A percentile compares a stretch with the other conserved stretches of the same genome.
Conservation (phyloP, 306 rosid genomes). For the Citrullus mucosospermus region DNA sequence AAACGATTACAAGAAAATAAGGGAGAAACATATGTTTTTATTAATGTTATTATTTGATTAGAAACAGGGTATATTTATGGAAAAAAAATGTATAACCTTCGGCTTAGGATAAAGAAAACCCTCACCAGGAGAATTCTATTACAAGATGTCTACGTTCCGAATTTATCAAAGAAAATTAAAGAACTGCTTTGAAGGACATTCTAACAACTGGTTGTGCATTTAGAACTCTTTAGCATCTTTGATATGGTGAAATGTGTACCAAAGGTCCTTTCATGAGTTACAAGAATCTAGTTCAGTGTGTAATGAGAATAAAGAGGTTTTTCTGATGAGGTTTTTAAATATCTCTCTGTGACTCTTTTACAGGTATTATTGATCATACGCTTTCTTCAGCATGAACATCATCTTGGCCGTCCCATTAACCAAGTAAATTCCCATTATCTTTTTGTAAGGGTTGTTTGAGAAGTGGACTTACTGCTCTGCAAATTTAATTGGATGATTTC, state of each 20-base stretch:
- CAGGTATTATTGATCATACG: constrained; percentile 82
- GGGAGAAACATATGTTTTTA: neutral
- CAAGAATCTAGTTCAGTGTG: neutral
- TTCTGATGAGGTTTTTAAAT: constrained; percentile 6
- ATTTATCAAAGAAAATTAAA: neutral
- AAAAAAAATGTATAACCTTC: neutral
- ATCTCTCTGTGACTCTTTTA: constrained; percentile 4
- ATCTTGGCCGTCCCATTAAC: constrained; percentile 86
- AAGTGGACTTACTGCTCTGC: neutral
- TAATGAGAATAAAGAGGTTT: neutral
- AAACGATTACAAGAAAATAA: neutral
- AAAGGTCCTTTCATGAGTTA: neutral
- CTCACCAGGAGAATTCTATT: neutral
- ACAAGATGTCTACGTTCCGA: neutral
- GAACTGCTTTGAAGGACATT: neutral
- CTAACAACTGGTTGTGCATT: neutral
- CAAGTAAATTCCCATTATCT: constrained; percentile 38
- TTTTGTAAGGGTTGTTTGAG: neutral
- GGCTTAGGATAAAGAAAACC: neutral
- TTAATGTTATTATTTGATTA: neutral
- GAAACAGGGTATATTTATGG: neutral
- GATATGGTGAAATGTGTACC: neutral
- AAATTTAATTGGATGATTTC: neutral
- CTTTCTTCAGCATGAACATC: constrained; percentile 94
- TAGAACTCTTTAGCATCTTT: neutral